phyloP scores from a whole-genome alignment of 176 grass and related monocot species.

The Oryza australiensis region DNA sequence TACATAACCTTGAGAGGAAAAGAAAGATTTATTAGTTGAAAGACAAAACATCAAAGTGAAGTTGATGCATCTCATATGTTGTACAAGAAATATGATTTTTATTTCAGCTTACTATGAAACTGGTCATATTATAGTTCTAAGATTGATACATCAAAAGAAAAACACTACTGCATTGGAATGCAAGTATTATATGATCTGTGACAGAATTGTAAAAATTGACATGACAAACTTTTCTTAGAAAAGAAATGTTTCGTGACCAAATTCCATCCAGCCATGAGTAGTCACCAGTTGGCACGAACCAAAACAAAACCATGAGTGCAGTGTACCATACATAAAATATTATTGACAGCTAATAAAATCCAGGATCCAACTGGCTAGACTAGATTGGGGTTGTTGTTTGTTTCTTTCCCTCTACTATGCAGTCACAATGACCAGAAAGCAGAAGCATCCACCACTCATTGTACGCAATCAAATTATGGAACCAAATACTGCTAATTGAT shows the following conservation, averaged over 20 bases:
- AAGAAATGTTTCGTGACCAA: conserved; percentile 33
- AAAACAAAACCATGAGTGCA: conserved; percentile 31
- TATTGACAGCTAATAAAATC: conserved; percentile 48
- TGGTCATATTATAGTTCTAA: not conserved
- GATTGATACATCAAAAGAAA: not conserved
- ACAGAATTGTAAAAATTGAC: conserved; percentile 15
- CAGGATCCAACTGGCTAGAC: conserved; percentile 48
- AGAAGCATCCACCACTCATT: conserved; percentile 15
- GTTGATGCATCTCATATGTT: conserved; percentile 23
- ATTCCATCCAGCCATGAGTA: conserved; percentile 43
- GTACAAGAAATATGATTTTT: not conserved
- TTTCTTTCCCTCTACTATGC: conserved; percentile 29
- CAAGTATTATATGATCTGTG: conserved; percentile 1
- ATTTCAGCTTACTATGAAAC: not conserved
- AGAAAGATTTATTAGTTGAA: conserved; percentile 32
- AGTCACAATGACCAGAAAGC: conserved; percentile 24
- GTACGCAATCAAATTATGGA: conserved; percentile 27
- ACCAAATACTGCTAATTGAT: conserved; percentile 7
- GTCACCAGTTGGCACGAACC: conserved; percentile 50
- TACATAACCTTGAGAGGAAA: conserved; percentile 7
- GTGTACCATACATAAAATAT: conserved; percentile 43
- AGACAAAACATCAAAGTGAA: conserved; percentile 12
- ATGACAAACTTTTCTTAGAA: conserved; percentile 27
- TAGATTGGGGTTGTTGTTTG: conserved; percentile 43
- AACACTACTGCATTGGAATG: not conserved